Conservation (phyloP, 163 green algal genomes). For the Scenedesmus sp. region DNA sequence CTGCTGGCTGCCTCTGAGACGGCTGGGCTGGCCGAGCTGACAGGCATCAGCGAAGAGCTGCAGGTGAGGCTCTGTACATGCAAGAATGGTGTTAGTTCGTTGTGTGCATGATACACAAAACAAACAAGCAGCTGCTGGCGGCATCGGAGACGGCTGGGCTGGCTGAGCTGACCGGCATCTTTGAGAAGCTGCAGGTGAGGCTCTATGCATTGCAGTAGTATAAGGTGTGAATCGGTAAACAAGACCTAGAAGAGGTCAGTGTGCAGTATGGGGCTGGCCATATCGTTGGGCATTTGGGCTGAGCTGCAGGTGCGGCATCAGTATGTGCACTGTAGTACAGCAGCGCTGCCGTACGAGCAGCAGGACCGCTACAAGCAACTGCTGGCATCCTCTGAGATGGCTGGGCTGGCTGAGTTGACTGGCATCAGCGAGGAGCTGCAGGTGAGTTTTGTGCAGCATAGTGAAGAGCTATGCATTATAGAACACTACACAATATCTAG, state of each 20-base stretch:
- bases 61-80: background rate
- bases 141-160: slow-evolving; percentile 42
- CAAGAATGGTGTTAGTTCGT: background rate
- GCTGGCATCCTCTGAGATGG: slow-evolving; percentile 40
- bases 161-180: slow-evolving; percentile 54
- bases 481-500: too few species aligned
- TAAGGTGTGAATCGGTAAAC: too few species aligned
- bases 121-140: background rate
- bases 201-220: too few species aligned
- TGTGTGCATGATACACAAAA: too few species aligned
- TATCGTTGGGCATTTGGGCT: too few species aligned
- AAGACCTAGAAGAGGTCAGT: too few species aligned
- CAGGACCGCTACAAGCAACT: slow-evolving; percentile 34
- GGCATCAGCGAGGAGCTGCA: slow-evolving; percentile 35
- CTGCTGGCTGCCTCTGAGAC: slow-evolving; percentile 44
- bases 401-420: slow-evolving; percentile 56
- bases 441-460: background rate
- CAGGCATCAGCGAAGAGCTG: slow-evolving; percentile 41
- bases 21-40: slow-evolving; percentile 54
- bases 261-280: too few species aligned
- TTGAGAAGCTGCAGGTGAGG: slow-evolving; percentile 33
- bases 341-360: slow-evolving; percentile 39
- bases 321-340: background rate
- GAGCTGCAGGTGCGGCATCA: too few species aligned
- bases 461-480: too few species aligned